Conservation (phyloP, 768 basidiomycete genomes). For the Tulasnella sp. region DNA sequence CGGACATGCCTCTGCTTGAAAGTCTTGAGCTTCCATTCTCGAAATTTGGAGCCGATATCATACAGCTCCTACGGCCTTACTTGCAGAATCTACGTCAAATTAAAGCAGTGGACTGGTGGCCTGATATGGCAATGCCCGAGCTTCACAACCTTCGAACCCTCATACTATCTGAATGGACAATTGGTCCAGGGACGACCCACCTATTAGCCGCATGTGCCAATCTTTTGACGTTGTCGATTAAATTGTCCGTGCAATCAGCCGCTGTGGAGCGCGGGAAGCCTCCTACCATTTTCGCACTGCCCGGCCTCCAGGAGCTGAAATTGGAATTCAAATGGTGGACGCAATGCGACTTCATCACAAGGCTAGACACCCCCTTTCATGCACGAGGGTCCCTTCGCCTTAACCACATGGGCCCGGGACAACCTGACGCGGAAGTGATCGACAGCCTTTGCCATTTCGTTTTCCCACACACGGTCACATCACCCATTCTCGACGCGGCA, state of each 20-base stretch:
- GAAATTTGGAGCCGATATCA: background rate
- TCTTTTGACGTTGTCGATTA: background rate
- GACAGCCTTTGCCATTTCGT: background rate
- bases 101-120: background rate
- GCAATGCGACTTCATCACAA: no score
- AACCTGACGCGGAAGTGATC: background rate
- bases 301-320: background rate
- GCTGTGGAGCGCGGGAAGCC: no score
- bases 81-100: background rate
- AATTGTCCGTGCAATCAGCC: no score
- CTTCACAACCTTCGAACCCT: background rate
- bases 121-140: background rate
- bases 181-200: background rate
- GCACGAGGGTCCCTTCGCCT: background rate
- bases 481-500: background rate
- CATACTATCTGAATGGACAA: background rate
- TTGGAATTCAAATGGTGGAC: background rate
- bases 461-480: background rate
- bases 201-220: background rate
- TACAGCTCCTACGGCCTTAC: background rate
- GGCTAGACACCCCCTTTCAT: background rate
- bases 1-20: background rate
- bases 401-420: background rate
- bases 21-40: background rate
- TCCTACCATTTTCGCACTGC: background rate